Evolutionary conservation across 768 basidiomycete genomes (phyloP).

Genomic region (Tulasnella sp.): DNA sequence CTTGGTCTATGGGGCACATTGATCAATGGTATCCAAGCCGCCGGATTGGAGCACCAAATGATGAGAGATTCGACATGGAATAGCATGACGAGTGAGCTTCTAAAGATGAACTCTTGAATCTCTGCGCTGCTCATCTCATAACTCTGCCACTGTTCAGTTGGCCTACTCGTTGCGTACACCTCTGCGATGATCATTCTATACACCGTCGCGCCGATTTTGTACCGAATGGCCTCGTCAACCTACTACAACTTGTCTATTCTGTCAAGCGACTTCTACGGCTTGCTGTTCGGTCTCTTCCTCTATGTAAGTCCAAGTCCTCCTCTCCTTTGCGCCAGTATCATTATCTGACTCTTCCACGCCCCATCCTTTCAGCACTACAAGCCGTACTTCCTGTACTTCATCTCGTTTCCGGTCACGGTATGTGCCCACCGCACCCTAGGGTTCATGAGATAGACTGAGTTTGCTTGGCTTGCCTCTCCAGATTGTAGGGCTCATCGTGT

Average conservation of each 20-base stretch:
- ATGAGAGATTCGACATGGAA: constrained; percentile 66
- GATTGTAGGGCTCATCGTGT: constrained; percentile 60
- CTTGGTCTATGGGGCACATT: constrained; percentile 77
- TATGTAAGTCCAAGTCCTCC: constrained; percentile 32
- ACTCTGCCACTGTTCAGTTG: constrained; percentile 30
- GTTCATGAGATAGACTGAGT: background rate
- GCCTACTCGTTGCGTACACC: constrained; percentile 44
- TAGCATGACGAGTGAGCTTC: constrained; percentile 48
- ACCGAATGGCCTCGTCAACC: constrained; percentile 75
- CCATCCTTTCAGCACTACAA: constrained; percentile 47
- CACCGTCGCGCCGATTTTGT: constrained; percentile 74
- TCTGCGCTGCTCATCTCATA: background rate
- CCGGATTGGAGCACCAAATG: constrained; percentile 55
- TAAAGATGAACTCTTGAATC: background rate
- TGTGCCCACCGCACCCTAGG: background rate
- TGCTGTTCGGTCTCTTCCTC: constrained; percentile 62
- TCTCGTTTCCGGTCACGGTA: constrained; percentile 55
- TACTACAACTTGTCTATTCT: constrained; percentile 78
- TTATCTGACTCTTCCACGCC: background rate
- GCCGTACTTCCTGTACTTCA: constrained; percentile 86
- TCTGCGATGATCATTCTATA: constrained; percentile 76
- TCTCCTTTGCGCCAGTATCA: background rate
- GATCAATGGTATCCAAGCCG: constrained; percentile 64
- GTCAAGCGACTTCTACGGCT: constrained; percentile 81
- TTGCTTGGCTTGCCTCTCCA: background rate